Base-by-base conservation (phyloP, 2,329 filamentous ascomycete genomes). In the Purpureocillium lavendulum region DNA sequence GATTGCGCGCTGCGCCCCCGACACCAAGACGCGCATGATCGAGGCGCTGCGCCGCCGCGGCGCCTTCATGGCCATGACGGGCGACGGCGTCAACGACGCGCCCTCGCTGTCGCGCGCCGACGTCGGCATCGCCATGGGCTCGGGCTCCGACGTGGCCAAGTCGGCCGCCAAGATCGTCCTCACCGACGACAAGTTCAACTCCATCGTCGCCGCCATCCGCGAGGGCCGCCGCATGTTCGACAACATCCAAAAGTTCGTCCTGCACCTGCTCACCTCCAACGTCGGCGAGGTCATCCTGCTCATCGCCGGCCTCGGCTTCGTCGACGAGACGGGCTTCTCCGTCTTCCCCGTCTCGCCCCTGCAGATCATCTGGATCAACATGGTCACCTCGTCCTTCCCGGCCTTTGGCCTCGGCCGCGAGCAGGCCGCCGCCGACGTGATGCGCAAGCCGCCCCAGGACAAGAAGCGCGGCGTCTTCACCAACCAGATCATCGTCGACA, bases 341-440 rank as follows among this genome's bases (percentile, higher is more conserved):
- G 87, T 94, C 9, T 94, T 94, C 59, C 88, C 87, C 4, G 76
- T 94, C 33, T 80, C 85, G 0, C 87, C 88, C 1, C 78, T 94
- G 10, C 82, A 94, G 52, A 90, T 94, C 46, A 75, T 95, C 43
- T 95, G 87, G 87, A 87, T 95, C 59, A 94, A 94, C 61, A 90
- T 94, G 84, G 75, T 92, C 40, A 95, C 88, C 0, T 90, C 85
- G 31, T 85, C 82, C 2, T 79, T 92, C 59, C 87, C 87, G 2
- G 88, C 89, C 42, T 92, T 95, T 66, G 88, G 87, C 33, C 75
- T 95, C 1, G 87, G 87, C 15, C 82, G 87, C 49, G 87, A 94
- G 60, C 66, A 72, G 33, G 85, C 86, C 0, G 77, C 81, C 0
- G 72, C 76, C 2, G 84, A 90, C 54, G 81, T 94, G 45, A 87